Base-by-base conservation (phyloP, 176 grass and related monocot genomes). In the Thinopyrum elongatum region DNA sequence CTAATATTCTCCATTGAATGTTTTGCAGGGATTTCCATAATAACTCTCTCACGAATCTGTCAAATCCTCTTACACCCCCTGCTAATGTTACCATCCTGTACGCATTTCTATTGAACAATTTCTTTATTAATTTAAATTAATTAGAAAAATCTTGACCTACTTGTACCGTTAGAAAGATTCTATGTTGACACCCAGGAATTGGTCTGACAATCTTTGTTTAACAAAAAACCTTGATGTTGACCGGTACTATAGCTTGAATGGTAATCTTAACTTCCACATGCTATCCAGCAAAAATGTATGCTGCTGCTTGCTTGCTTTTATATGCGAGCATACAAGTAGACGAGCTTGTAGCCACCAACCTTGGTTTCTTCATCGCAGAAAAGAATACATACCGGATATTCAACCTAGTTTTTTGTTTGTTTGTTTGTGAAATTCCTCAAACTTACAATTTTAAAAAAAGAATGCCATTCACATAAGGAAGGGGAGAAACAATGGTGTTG, bases 21-120 rank as follows among this genome's bases (percentile, higher is more conserved):
- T 58, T 58, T 92, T 88, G 26, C 86, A 95, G 93, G 93, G 85
- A 95, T 92, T 95, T 95, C 76, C 90, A 88, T 80, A 90, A 90
- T 74, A 95, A 95, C 65, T 11, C 33, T 35, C 88, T 95, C 41
- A 67, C 83, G 21, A 90, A 86, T 83, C 14, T 95, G 58, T 86
- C 93, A 63, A 88, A 41, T 84, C 41, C 85, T 77, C 87, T 92
- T 81, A 83, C 22, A 15, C 90, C 90, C 30, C 93, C 90, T 88
- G 69, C 79, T 36, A 95, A 92, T 57, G 90, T 95, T 59, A 95
- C 93, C 42, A 88, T 95, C 64, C 28, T 92, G 93, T 95, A 92
- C 73, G 93, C 19, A 49, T 77, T 85, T 83, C 69, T 86, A 76
- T 70, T 55, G n/a, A 64, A 15, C 29, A 51, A 27, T 42, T 82